Evolutionary conservation across 306 rosid species (phyloP).

Genomic region (Erythrophleum fordii): DNA sequence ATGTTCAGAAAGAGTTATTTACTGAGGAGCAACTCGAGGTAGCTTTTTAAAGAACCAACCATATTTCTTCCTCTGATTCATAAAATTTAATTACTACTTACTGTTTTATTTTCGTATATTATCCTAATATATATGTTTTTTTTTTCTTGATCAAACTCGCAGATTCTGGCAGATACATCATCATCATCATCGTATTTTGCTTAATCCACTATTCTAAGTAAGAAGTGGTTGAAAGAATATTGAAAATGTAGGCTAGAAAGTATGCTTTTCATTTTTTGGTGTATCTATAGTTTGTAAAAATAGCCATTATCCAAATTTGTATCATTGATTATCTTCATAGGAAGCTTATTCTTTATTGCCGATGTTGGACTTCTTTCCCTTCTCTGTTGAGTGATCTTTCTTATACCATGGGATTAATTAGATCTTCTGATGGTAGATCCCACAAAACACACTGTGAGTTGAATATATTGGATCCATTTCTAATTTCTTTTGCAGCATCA

Average conservation of each 20-base stretch:
- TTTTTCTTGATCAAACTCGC: constrained; percentile 35
- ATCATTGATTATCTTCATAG: constrained; percentile 41
- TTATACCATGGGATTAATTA: constrained; percentile 74
- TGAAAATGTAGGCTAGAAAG: constrained; percentile 46
- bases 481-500: constrained; percentile 61
- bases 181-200: constrained; percentile 97
- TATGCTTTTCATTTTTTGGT: constrained; percentile 38
- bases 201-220: constrained; percentile 54
- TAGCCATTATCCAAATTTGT: constrained; percentile 73
- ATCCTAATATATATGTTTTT: constrained; percentile 12
- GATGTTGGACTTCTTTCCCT: constrained; percentile 42
- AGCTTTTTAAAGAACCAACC: constrained; percentile 21
- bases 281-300: constrained; percentile 52
- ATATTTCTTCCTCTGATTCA: constrained; percentile 16
- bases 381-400: constrained; percentile 36
- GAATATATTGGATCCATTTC: constrained; percentile 72
- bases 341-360: constrained; percentile 51
- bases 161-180: constrained; percentile 97
- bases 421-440: constrained; percentile 89
- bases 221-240: constrained; percentile 47
- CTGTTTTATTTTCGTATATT: neutral
- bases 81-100: neutral
- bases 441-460: constrained; percentile 78
- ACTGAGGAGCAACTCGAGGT: constrained; percentile 99
- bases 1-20: constrained; percentile 86